Evolutionary conservation across 192 early-diverging fungal species (phyloP).

Genomic region (Dissophora ornata): DNA sequence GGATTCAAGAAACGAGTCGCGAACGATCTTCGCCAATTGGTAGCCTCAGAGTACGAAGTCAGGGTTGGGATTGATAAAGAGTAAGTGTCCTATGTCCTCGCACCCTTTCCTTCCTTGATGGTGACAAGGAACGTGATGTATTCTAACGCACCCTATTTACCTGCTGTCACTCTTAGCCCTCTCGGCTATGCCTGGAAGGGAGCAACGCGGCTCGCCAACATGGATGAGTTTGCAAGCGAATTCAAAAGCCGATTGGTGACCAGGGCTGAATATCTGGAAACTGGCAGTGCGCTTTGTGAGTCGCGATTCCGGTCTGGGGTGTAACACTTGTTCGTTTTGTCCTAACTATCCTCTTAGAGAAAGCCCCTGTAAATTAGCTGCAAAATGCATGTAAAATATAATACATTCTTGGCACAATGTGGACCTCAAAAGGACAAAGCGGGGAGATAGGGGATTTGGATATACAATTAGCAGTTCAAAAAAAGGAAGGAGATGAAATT

Average conservation of each 20-base stretch:
- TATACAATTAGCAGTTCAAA: too few species aligned
- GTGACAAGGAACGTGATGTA: too few species aligned
- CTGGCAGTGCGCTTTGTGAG: constrained; percentile 67
- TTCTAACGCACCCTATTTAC: not conserved
- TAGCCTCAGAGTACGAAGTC: constrained; percentile 67
- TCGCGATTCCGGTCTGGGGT: constrained; percentile 58
- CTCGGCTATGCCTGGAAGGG: constrained; percentile 69
- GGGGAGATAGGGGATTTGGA: too few species aligned
- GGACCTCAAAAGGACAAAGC: too few species aligned
- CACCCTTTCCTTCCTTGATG: too few species aligned
- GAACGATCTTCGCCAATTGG: constrained; percentile 66
- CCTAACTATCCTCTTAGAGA: too few species aligned
- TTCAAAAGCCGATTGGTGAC: constrained; percentile 64
- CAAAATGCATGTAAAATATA: too few species aligned
- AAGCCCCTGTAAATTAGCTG: not conserved
- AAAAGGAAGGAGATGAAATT: too few species aligned
- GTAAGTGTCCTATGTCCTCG: constrained; percentile 68
- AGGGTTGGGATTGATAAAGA: constrained; percentile 64
- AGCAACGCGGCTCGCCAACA: constrained; percentile 54
- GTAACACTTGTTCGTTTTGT: not conserved
- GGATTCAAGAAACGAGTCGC: constrained; percentile 70
- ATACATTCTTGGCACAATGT: too few species aligned
- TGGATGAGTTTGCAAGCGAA: constrained; percentile 57
- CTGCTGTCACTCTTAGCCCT: constrained; percentile 49
- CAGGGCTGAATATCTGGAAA: constrained; percentile 70